Base-by-base conservation (phyloP, 768 basidiomycete genomes). In the Lactarius pseudohatsudake region DNA sequence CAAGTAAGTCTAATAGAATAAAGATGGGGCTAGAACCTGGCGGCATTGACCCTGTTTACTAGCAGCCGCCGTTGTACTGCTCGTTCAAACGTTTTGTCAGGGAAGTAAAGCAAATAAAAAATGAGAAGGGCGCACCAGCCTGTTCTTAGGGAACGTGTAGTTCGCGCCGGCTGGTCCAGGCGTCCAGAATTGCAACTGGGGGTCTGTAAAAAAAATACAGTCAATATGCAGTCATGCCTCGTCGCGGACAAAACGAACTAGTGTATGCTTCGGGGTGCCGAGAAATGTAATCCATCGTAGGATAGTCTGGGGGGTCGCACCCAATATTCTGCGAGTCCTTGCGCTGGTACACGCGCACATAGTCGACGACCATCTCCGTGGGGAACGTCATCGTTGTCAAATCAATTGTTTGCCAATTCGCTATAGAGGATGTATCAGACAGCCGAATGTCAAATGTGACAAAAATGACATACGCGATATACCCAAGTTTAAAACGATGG, bases 301-400 rank as follows among this genome's bases (percentile, higher is more conserved):
- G 91, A 69, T 82, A 85, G 54, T 82, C 79, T 32, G 75, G 69
- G 0, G 91, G 91, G 73, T 85, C 79, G 73, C 91, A 93, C 2
- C 90, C 89, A 32, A 87, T 72, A 72, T 90, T 90, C 36, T 70
- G 77, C 60, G 77, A 66, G 3, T 82, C 85, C 69, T 82, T 79
- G 59, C 85, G 77, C 76, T 92, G 91, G 75, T 92, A 94, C 22
- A 94, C 88, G 30, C 92, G 82, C 47, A 94, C 86, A 73, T 92
- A 94, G 75, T 94, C 91, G 43, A 93, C 77, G 47, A 82, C 78
- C 79, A 92, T 81, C 70, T 86, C 84, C 0, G 86, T 83, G 0
- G 91, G 91, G 81, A 91, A 91, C 28, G 76, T 74, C 80, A 92
- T 81, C 53, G 87, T 81, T 28, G 78, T 62, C 50, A 81, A 64